These are phyloP conservation scores for Alternaria sp. DNA, from an alignment of 2,329 filamentous ascomycete genomes.

Conservation along the genomic window DNA sequence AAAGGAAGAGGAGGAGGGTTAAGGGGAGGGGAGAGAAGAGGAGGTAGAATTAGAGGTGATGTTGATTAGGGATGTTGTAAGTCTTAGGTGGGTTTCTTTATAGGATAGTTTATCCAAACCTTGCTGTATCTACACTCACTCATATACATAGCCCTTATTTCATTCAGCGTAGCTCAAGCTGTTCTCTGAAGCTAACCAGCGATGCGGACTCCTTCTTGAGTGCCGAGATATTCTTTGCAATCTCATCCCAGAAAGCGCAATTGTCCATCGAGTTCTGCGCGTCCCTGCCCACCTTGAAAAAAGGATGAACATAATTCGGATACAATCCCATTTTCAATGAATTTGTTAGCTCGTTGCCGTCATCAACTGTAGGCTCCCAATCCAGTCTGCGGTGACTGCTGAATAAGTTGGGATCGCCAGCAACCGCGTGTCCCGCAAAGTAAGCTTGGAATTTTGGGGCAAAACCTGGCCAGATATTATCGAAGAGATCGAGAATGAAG, in stretches of 20 bases:
- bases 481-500: rapidly evolving
- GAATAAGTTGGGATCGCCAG: not conserved
- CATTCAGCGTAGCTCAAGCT: not conserved
- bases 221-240: not conserved
- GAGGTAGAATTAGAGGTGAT: too few species aligned
- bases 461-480: rapidly evolving
- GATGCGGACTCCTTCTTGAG: not conserved
- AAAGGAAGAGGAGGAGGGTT: too few species aligned
- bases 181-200: not conserved
- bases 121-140: not conserved
- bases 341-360: not conserved
- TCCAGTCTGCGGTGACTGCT: rapidly evolving
- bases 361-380: not conserved
- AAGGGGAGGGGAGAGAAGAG: too few species aligned
- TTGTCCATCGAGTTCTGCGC: not conserved
- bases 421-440: not conserved
- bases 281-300: rapidly evolving
- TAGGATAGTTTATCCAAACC: too few species aligned
- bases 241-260: not conserved
- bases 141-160: not conserved
- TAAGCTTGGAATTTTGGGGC: rapidly evolving
- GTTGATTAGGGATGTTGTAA: too few species aligned
- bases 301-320: rapidly evolving
- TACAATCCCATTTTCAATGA: not conserved
- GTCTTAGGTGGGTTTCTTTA: not conserved